phyloP scores from a whole-genome alignment of 2,329 filamentous ascomycete species.

The Calonectria multiphialidica region DNA sequence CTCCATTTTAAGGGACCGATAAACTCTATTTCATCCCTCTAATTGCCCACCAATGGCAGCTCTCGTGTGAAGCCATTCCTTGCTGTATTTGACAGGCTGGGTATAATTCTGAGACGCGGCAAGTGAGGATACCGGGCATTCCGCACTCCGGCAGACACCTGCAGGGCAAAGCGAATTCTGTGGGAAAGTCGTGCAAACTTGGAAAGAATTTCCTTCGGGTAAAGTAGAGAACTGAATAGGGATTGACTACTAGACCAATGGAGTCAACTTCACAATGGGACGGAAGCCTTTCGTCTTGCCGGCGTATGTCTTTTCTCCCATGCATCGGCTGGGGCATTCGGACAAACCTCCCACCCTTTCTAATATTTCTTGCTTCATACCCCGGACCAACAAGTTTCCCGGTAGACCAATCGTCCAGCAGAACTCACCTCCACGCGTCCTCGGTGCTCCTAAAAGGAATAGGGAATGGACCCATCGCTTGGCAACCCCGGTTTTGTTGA shows the following conservation, averaged over 20 bases:
- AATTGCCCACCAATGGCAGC: conserved; percentile 5
- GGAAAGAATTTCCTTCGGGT: no score
- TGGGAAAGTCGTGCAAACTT: neutral
- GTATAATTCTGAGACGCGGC: neutral
- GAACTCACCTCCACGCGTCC: neutral
- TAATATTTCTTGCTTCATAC: conserved; percentile 7
- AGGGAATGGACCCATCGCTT: neutral
- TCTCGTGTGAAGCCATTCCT: neutral
- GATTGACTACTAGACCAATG: no score
- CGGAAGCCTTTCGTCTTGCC: neutral
- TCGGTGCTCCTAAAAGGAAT: conserved; percentile 1
- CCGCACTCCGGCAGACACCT: neutral
- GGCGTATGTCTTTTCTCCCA: neutral
- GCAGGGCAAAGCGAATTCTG: no score
- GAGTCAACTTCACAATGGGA: neutral
- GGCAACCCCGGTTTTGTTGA: neutral
- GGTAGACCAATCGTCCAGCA: neutral
- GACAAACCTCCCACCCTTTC: neutral
- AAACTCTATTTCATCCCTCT: neutral
- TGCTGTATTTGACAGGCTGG: neutral
- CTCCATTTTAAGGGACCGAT: neutral
- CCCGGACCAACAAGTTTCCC: neutral
- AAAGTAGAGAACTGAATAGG: neutral
- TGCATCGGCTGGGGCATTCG: neutral
- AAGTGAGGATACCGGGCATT: neutral